These are phyloP conservation scores for Aspergillus costaricaensis DNA, from an alignment of 2,329 filamentous ascomycete genomes.

Conservation along the genomic window DNA sequence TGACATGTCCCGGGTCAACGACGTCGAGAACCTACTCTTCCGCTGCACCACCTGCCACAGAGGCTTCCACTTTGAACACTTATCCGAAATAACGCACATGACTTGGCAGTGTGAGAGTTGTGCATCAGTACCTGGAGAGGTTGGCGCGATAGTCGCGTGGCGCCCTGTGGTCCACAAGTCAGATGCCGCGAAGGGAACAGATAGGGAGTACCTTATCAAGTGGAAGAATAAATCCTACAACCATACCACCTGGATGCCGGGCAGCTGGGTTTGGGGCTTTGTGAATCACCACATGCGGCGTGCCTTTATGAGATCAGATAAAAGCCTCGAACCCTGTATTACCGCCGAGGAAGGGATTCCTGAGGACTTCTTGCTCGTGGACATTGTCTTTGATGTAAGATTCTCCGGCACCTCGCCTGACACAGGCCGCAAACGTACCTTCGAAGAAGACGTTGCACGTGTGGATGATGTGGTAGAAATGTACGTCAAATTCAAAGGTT, in stretches of 20 bases:
- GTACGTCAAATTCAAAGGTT: constrained; percentile 87
- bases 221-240: constrained; percentile 82
- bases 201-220: constrained; percentile 91
- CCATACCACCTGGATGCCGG: constrained; percentile 82
- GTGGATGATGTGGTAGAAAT: constrained; percentile 72
- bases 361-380: constrained; percentile 79
- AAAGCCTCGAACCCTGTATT: constrained; percentile 65
- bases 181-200: constrained; percentile 63
- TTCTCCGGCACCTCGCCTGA: constrained; percentile 56
- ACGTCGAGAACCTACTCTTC: constrained; percentile 74
- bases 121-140: constrained; percentile 62
- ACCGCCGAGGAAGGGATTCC: constrained; percentile 77
- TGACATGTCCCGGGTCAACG: constrained; percentile 67
- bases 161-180: constrained; percentile 63
- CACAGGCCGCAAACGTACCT: constrained; percentile 54
- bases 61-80: constrained; percentile 80
- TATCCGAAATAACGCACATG: constrained; percentile 54
- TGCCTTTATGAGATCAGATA: constrained; percentile 72
- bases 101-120: constrained; percentile 81
- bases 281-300: constrained; percentile 65
- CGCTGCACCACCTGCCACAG: constrained; percentile 76
- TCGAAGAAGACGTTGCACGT: constrained; percentile 69
- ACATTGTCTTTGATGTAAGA: constrained; percentile 83
- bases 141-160: constrained; percentile 85
- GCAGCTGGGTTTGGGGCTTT: constrained; percentile 82